Evolutionary conservation across 2,329 filamentous ascomycete genomes (phyloP).

Genomic region (Fusarium acutatum): DNA sequence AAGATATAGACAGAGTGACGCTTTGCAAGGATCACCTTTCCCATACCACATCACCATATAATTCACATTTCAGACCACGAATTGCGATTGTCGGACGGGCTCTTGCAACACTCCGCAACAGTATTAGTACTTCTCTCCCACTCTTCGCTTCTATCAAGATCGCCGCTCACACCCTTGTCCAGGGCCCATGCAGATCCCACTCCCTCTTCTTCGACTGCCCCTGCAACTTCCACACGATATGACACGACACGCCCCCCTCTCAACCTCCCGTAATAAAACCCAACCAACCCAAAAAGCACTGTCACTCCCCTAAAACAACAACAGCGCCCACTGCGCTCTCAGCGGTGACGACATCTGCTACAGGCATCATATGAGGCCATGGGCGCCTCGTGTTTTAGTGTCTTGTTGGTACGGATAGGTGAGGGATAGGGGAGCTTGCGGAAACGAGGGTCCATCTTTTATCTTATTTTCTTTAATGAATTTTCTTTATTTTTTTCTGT

Average conservation of each 20-base stretch:
- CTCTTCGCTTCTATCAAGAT: constrained; percentile 24
- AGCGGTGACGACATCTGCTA: constrained; percentile 32
- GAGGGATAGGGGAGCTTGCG: not conserved
- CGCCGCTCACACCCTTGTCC: constrained; percentile 21
- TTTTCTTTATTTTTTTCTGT: not conserved
- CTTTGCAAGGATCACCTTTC: constrained; percentile 14
- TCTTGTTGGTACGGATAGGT: not conserved
- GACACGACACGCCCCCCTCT: constrained; percentile 30
- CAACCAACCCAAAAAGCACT: not conserved
- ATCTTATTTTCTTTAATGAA: not conserved
- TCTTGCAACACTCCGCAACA: constrained; percentile 16
- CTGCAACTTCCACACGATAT: constrained; percentile 18
- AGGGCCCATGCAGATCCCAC: constrained; percentile 21
- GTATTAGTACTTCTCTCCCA: not conserved
- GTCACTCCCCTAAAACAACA: constrained; percentile 17
- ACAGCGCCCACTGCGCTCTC: not conserved
- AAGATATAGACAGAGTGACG: too few relatives aligned
- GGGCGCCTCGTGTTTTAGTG: constrained; percentile 33
- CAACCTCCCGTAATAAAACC: constrained; percentile 10
- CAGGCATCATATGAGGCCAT: not conserved
- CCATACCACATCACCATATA: constrained; percentile 19
- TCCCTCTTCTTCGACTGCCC: constrained; percentile 2
- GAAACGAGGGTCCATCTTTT: constrained; percentile 25
- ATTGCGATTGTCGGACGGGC: constrained; percentile 27
- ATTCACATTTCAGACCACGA: constrained; percentile 6